Evolutionary conservation across 2,329 filamentous ascomycete genomes (phyloP).

Genomic region (Periglandula ipomoeae): DNA sequence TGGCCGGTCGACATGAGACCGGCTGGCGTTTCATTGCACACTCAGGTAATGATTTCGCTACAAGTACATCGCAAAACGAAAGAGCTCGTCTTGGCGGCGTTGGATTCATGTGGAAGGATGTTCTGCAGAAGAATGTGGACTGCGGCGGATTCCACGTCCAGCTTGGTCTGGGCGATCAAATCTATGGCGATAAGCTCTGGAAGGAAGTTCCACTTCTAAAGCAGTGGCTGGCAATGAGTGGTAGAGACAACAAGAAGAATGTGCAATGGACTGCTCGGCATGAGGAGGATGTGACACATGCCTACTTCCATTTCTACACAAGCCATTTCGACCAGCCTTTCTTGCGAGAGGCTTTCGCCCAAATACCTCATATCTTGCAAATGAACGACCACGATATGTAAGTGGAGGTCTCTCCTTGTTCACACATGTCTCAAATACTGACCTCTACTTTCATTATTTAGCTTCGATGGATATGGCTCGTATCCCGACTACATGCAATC

Average conservation of each 20-base stretch:
- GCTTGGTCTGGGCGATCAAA: slow-evolving; percentile 84
- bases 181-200: slow-evolving; percentile 93
- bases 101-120: slow-evolving; percentile 98
- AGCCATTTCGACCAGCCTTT: slow-evolving; percentile 97
- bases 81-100: slow-evolving; percentile 78
- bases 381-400: slow-evolving; percentile 98
- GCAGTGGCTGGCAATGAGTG: slow-evolving; percentile 90
- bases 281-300: slow-evolving; percentile 90
- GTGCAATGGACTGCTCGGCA: slow-evolving; percentile 88
- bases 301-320: slow-evolving; percentile 98
- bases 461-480: slow-evolving; percentile 93
- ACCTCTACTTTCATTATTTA: slow-evolving; percentile 24
- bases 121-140: slow-evolving; percentile 93
- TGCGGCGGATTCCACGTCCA: slow-evolving; percentile 95
- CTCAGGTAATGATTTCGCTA: slow-evolving; percentile 90
- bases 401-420: slow-evolving; percentile 26
- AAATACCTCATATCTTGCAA: slow-evolving; percentile 88
- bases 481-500: slow-evolving; percentile 98
- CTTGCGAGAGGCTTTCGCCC: slow-evolving; percentile 87
- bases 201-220: slow-evolving; percentile 88
- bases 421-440: not conserved
- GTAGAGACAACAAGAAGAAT: slow-evolving; percentile 86
- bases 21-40: slow-evolving; percentile 95
- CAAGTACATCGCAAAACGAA: slow-evolving; percentile 79
- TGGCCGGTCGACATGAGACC: slow-evolving; percentile 81